Evolutionary conservation across 768 basidiomycete species (phyloP), one percentile per base, ranked within the genome.

Genomic region (Suillus ampliporus): DNA sequence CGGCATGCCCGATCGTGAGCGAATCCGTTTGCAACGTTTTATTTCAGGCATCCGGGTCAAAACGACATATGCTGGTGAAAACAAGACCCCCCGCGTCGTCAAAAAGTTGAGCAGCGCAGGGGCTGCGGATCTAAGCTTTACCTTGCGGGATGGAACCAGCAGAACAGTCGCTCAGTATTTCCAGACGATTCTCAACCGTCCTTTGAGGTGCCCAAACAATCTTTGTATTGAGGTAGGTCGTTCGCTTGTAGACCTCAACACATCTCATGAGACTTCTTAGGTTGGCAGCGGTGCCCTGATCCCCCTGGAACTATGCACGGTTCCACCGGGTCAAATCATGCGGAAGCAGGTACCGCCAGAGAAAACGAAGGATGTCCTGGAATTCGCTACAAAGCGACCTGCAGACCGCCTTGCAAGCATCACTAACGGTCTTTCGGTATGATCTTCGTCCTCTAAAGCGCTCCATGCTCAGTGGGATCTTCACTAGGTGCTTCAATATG

Each of bases 341-440:
- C 81, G 86, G 46, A 90, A 89, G 65, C 86, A 90, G 54, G 78
- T 94, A 0, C 89, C 90, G 0, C 78, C 86, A 0, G 88, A 91
- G 48, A 87, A 87, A 68, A 87, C 87, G 0, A 83, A 81, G 57
- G 79, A 82, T 1, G 82, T 92, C 4, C 79, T 92, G 1, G 80
- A 81, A 0, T 92, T 93, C 64, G 83, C 91, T 0, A 90, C 88
- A 0, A 87, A 85, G 77, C 83, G 72, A 47, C 91, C 91, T 0
- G 61, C 67, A 0, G 85, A 88, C 0, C 83, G 89, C 11, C 79
- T 92, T 9, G 70, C 66, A 1, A 84, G 82, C 61, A 90, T 92
- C 53, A 65, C 58, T 2, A 71, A 80, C 17, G 90, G 88, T 2
- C 73, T 89, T 37, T 76, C 79, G 54, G 88, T 89, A 69, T 38